phyloP scores from a whole-genome alignment of 192 early-diverging fungal species.

The Mortierella claussenii region DNA sequence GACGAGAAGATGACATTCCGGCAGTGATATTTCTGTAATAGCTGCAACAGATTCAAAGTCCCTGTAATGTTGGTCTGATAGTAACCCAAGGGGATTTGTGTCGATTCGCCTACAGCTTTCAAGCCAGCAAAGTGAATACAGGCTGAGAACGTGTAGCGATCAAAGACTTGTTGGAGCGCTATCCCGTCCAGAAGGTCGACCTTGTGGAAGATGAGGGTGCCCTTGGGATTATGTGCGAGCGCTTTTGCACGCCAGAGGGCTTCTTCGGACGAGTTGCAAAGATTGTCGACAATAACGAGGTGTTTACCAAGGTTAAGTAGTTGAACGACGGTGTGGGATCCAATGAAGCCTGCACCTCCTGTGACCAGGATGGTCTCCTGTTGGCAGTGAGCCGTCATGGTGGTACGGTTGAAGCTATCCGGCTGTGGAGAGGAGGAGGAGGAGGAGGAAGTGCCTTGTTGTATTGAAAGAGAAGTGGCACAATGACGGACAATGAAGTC shows the following conservation, averaged over 20 bases:
- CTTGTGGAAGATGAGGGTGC: constrained; percentile 51
- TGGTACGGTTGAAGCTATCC: no score
- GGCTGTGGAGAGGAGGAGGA: no score
- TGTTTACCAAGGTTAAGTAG: constrained; percentile 73
- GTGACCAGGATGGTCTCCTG: constrained; percentile 62
- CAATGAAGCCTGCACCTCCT: constrained; percentile 89
- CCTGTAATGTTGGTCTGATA: constrained; percentile 93
- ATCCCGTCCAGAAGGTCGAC: constrained; percentile 53
- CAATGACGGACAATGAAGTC: no score
- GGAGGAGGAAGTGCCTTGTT: no score
- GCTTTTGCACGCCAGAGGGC: constrained; percentile 30
- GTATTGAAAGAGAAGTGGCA: no score
- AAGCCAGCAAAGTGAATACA: constrained; percentile 87
- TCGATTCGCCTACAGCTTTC: constrained; percentile 85
- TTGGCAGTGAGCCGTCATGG: no score
- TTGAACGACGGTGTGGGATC: constrained; percentile 87
- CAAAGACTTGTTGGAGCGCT: constrained; percentile 49
- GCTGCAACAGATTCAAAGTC: constrained; percentile 82
- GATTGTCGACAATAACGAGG: constrained; percentile 89
- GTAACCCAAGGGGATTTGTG: constrained; percentile 80
- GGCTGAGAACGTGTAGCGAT: constrained; percentile 46
- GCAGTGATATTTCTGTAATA: constrained; percentile 82
- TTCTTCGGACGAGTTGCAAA: constrained; percentile 72
- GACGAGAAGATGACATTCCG: constrained; percentile 94
- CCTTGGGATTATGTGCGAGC: constrained; percentile 36